Evolutionary conservation across 23 red algal genomes (phyloP).

Genomic region (Gracilaria vermiculophylla): DNA sequence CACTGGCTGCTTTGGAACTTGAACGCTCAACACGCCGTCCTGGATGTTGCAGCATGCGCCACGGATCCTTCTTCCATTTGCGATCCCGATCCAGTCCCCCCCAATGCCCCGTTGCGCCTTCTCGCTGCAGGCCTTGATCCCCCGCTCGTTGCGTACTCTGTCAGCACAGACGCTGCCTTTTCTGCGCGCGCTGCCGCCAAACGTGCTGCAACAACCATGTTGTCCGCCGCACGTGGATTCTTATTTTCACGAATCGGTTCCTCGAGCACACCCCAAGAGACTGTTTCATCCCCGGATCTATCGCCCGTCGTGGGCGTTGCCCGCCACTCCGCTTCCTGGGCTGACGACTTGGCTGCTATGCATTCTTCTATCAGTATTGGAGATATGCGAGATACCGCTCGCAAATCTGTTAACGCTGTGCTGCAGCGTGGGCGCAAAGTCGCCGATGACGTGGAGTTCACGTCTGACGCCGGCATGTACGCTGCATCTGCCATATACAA

Average conservation of each 20-base stretch:
- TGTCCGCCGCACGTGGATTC: constrained; percentile 43
- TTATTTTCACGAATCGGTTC: constrained; percentile 26
- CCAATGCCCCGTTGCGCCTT: constrained; percentile 45
- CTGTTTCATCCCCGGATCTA: not conserved
- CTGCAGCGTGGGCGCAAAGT: not conserved
- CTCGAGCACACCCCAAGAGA: not conserved
- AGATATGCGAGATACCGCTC: constrained; percentile 62
- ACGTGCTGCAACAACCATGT: constrained; percentile 34
- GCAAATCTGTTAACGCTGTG: constrained; percentile 55
- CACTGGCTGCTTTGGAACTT: constrained; percentile 44
- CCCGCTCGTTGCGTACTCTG: constrained; percentile 61
- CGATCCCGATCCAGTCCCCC: constrained; percentile 34
- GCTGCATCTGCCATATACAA: constrained; percentile 17
- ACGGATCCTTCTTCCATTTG: constrained; percentile 52
- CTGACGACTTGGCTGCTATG: constrained; percentile 17
- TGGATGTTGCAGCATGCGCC: constrained; percentile 26
- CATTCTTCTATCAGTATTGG: constrained; percentile 24
- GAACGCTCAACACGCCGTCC: constrained; percentile 39
- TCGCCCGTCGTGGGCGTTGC: constrained; percentile 34
- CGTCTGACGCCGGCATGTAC: not conserved
- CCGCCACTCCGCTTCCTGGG: constrained; percentile 40
- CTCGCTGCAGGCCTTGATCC: constrained; percentile 33
- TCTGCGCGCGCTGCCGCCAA: constrained; percentile 64
- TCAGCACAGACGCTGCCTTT: constrained; percentile 40
- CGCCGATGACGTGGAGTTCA: not conserved